Evolutionary conservation across 345 rosid species (phyloP).

Genomic region (Noccaea caerulescens): DNA sequence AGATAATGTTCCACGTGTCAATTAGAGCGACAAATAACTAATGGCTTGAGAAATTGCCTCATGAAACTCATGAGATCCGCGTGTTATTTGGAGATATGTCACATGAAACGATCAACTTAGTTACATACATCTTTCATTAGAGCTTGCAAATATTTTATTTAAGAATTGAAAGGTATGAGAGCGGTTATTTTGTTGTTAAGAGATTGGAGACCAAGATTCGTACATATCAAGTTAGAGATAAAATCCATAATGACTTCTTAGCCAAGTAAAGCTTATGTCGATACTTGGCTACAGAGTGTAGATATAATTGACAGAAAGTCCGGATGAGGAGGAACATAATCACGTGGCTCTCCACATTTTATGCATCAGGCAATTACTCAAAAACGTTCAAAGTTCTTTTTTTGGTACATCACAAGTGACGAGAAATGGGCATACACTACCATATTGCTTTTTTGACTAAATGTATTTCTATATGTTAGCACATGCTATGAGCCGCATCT

Average conservation of each 20-base stretch:
- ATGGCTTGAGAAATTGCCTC: constrained; percentile 16
- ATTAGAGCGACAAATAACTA: background rate
- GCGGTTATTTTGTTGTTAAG: background rate
- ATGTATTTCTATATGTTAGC: background rate
- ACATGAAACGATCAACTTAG: constrained; percentile 15
- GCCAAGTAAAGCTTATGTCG: no score
- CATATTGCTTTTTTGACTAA: constrained; percentile 19
- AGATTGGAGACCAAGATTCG: no score
- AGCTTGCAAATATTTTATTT: background rate
- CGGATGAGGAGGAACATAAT: constrained; percentile 29
- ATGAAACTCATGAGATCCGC: constrained; percentile 27
- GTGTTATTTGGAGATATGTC: constrained; percentile 29
- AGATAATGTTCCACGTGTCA: constrained; percentile 33
- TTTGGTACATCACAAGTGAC: constrained; percentile 36
- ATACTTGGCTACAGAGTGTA: background rate
- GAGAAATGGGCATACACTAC: constrained; percentile 43
- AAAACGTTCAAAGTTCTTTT: constrained; percentile 19
- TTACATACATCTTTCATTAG: background rate
- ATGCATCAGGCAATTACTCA: constrained; percentile 39
- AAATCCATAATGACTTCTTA: no score
- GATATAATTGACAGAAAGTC: constrained; percentile 26
- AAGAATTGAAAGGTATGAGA: background rate
- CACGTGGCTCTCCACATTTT: constrained; percentile 42
- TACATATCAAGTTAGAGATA: no score
- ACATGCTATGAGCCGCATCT: constrained; percentile 35